A percentile compares a stretch with the other conserved stretches of the same genome.
Evolutionary conservation across 2,329 filamentous ascomycete species (phyloP).

Genomic region (Penicillium sp.): DNA sequence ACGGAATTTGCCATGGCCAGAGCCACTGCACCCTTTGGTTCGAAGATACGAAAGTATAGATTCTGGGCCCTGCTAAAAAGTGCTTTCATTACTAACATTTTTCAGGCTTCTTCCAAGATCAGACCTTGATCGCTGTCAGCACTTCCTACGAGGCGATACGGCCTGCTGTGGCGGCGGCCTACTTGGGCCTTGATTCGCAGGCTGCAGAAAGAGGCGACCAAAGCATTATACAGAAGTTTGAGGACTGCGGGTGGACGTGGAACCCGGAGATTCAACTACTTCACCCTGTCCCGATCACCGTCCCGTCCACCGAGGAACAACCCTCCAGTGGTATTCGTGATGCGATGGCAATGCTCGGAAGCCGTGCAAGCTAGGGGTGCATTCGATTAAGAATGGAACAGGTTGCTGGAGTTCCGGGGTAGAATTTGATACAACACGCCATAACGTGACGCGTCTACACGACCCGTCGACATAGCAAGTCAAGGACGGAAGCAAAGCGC

Average conservation of each 20-base stretch:
- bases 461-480: background rate
- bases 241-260: constrained; percentile 40
- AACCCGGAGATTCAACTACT: constrained; percentile 35
- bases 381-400: background rate
- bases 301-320: constrained; percentile 9
- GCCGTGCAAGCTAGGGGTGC: constrained; percentile 23
- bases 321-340: constrained; percentile 31
- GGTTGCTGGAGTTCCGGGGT: constrained; percentile 9
- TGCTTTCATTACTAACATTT: background rate
- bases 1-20: constrained; percentile 35
- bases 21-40: constrained; percentile 31
- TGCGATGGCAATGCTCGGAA: constrained; percentile 35
- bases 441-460: constrained; percentile 5
- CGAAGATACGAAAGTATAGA: constrained; percentile 37
- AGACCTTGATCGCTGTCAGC: constrained; percentile 39
- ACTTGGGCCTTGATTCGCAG: constrained; percentile 35
- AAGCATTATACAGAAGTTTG: constrained; percentile 33
- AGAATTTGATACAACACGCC: background rate
- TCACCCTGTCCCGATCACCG: constrained; percentile 31
- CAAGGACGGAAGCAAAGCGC: background rate
- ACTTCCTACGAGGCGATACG: constrained; percentile 42
- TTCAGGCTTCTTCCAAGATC: constrained; percentile 39
- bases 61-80: background rate
- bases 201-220: constrained; percentile 28
- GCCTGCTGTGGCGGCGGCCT: constrained; percentile 34